Evolutionary conservation across 1,139 yeast species (phyloP).

Genomic region (Geotrichum candidum): DNA sequence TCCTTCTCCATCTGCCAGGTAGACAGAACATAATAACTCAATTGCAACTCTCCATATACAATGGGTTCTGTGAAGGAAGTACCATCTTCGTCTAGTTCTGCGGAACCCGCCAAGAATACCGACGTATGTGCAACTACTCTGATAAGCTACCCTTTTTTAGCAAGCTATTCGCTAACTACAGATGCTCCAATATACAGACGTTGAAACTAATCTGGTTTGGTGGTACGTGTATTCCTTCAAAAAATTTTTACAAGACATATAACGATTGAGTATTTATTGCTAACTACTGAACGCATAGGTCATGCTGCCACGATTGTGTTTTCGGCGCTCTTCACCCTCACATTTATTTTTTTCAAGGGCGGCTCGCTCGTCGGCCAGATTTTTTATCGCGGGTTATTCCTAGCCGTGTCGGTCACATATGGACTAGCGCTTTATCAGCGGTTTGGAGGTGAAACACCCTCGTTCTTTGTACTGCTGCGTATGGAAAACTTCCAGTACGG

Average conservation of each 20-base stretch:
- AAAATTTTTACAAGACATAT: neutral
- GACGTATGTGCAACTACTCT: neutral
- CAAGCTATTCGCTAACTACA: neutral
- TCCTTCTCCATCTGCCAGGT: neutral
- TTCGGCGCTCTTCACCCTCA: conserved; percentile 18
- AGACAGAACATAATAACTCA: neutral
- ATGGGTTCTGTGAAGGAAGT: neutral
- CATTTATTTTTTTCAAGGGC: conserved; percentile 18
- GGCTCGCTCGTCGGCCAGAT: conserved; percentile 22
- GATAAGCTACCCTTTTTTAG: neutral
- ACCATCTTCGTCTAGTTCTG: neutral
- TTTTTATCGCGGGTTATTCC: conserved; percentile 53
- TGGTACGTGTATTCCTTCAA: neutral
- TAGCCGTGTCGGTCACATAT: conserved; percentile 67
- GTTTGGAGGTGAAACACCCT: conserved; percentile 32
- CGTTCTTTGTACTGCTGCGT: conserved; percentile 37
- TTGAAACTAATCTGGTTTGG: neutral
- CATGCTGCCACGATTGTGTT: conserved; percentile 17
- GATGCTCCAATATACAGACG: neutral
- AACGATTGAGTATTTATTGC: neutral
- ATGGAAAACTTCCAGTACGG: conserved; percentile 63
- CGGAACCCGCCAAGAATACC: neutral
- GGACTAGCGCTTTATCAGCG: conserved; percentile 62
- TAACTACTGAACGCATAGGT: conserved; percentile 8
- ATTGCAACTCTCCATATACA: neutral